Evolutionary conservation across 257 asterid species (phyloP).

Genomic region (Haberlea rhodopensis): DNA sequence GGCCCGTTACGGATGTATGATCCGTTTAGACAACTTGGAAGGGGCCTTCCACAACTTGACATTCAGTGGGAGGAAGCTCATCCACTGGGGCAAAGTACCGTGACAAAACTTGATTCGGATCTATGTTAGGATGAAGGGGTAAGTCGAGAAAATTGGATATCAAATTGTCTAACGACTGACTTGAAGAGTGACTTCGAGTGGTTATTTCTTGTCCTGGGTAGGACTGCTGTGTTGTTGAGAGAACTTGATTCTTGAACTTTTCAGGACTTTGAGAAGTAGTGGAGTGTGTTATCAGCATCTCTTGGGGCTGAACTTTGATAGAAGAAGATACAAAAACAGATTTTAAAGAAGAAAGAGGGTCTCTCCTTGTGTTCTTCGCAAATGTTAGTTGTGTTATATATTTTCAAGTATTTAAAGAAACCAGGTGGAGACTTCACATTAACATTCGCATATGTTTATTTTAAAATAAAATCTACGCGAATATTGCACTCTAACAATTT

Average conservation of each 20-base stretch:
- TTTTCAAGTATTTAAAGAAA: too few species aligned
- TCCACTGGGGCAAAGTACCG: constrained; percentile 43
- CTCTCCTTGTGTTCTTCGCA: background rate
- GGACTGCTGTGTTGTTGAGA: background rate
- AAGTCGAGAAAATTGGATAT: constrained; percentile 30
- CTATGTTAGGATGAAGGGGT: constrained; percentile 30
- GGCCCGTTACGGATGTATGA: constrained; percentile 63
- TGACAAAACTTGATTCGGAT: constrained; percentile 39
- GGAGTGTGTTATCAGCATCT: background rate
- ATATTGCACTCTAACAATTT: too few species aligned
- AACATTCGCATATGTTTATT: too few species aligned
- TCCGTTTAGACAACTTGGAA: constrained; percentile 51
- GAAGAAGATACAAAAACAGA: background rate
- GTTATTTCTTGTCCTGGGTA: background rate
- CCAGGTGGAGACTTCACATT: too few species aligned
- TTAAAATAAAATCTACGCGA: too few species aligned
- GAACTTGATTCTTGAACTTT: background rate
- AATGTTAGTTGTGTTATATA: too few species aligned
- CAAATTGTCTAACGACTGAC: constrained; percentile 26
- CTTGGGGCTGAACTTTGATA: background rate
- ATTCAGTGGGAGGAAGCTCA: constrained; percentile 52
- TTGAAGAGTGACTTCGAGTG: constrained; percentile 19
- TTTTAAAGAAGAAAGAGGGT: background rate
- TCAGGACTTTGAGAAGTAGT: too few species aligned
- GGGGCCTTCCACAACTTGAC: constrained; percentile 45